Percentiles rank a stretch among this genome's conserved stretches.
Conservation (phyloP, 176 grass and related monocot species). For the Dactylis glomerata region DNA sequence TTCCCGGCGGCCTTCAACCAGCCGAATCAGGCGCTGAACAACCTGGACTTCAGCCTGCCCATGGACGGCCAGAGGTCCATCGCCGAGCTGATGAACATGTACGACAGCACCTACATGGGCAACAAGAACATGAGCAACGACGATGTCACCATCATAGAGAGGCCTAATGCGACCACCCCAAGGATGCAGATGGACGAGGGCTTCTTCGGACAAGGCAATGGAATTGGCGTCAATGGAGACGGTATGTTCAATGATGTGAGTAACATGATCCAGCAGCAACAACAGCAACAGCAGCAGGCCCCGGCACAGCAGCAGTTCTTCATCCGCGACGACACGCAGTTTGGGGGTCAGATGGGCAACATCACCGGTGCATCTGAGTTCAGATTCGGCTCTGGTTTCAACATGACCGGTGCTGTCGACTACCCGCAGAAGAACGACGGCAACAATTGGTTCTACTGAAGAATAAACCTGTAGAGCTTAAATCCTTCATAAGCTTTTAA, state of each 20-base stretch:
- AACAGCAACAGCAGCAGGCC: constrained; percentile 35
- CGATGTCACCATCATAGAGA: constrained; percentile 42
- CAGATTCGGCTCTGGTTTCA: constrained; percentile 58
- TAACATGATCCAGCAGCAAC: constrained; percentile 54
- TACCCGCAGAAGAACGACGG: constrained; percentile 58
- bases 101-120: constrained; percentile 44
- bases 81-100: constrained; percentile 77
- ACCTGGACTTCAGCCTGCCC: constrained; percentile 51
- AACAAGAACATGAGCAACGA: constrained; percentile 51
- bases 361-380: constrained; percentile 31
- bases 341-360: constrained; percentile 43
- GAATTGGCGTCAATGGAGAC: background rate
- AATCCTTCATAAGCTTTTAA: constrained; percentile 41
- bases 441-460: constrained; percentile 69
- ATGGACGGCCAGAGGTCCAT: constrained; percentile 70
- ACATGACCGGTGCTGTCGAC: constrained; percentile 30
- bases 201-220: constrained; percentile 58
- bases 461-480: constrained; percentile 45
- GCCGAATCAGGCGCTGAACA: constrained; percentile 38
- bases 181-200: constrained; percentile 55
- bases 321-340: constrained; percentile 37
- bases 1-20: constrained; percentile 51
- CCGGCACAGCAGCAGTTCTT: constrained; percentile 55
- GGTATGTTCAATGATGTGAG: constrained; percentile 57
- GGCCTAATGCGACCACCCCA: constrained; percentile 32